phyloP scores from a whole-genome alignment of 2,329 filamentous ascomycete species.

The Pezicula carpinea region DNA sequence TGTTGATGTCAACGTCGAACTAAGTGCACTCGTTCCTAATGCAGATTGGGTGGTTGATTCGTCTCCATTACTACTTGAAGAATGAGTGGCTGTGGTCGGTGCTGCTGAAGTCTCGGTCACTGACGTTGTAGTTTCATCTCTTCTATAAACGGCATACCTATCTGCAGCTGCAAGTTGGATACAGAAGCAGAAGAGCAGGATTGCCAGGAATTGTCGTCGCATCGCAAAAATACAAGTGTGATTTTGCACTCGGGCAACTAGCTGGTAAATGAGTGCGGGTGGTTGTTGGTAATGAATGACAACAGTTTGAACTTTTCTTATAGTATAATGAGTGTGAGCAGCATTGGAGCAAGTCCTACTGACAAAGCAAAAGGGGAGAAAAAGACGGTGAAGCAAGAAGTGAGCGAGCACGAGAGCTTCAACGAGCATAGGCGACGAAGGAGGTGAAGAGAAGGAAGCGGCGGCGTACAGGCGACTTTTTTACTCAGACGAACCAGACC shows the following conservation, averaged over 20 bases:
- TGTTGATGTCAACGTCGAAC: slow-evolving; percentile 8
- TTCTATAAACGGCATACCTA: slow-evolving; percentile 14
- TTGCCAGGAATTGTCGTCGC: slow-evolving; percentile 13
- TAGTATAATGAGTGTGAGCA: background rate
- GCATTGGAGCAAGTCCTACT: background rate
- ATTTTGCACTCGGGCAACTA: background rate
- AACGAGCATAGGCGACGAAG: background rate
- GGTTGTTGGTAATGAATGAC: background rate
- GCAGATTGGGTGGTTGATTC: slow-evolving; percentile 7
- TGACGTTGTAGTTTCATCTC: slow-evolving; percentile 21
- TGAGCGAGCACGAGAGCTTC: background rate
- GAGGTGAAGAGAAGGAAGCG: background rate
- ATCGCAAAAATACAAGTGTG: slow-evolving; percentile 14
- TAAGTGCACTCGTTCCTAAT: slow-evolving; percentile 7
- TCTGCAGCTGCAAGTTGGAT: slow-evolving; percentile 17
- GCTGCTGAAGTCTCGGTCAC: slow-evolving; percentile 12
- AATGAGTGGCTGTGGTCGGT: slow-evolving; percentile 5
- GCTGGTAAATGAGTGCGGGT: background rate
- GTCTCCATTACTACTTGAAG: slow-evolving; percentile 8
- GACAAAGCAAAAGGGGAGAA: background rate
- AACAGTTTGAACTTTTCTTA: background rate
- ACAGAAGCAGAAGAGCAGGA: slow-evolving; percentile 21
- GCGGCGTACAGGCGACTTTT: no score
- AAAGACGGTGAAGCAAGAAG: background rate
- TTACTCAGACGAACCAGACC: background rate